Percentiles rank a stretch among this genome's conserved stretches.
Evolutionary conservation across 345 rosid genomes (phyloP).

Genomic region (Noccaea bulbosa): DNA sequence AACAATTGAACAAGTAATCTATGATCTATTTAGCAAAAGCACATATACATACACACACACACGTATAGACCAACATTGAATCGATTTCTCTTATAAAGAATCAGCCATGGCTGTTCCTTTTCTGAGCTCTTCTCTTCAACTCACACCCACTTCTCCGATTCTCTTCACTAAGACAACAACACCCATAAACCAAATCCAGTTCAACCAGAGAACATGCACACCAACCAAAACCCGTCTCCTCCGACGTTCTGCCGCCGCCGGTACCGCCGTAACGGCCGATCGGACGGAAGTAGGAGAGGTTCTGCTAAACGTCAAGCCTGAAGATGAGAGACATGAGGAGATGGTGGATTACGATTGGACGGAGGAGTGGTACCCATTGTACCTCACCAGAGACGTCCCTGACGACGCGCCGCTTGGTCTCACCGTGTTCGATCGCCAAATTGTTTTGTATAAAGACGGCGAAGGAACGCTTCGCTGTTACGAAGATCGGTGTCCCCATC

Average conservation of each 20-base stretch:
- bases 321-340: slow-evolving; percentile 46
- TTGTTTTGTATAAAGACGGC: slow-evolving; percentile 82
- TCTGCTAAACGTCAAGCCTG: slow-evolving; percentile 35
- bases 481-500: slow-evolving; percentile 95
- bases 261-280: neutral
- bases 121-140: slow-evolving; percentile 35
- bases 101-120: slow-evolving; percentile 42
- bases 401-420: slow-evolving; percentile 95
- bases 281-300: slow-evolving; percentile 36
- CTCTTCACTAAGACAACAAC: slow-evolving; percentile 29
- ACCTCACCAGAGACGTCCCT: slow-evolving; percentile 75
- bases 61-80: neutral
- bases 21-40: slow-evolving; percentile 5
- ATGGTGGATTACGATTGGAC: slow-evolving; percentile 80
- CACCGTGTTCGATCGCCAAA: slow-evolving; percentile 76
- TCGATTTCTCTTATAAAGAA: neutral
- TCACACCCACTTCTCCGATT: slow-evolving; percentile 29
- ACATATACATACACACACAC: no score
- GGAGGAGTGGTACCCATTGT: slow-evolving; percentile 94
- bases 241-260: slow-evolving; percentile 37
- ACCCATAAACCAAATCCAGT: slow-evolving; percentile 12
- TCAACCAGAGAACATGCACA: slow-evolving; percentile 29
- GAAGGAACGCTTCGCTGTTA: slow-evolving; percentile 62
- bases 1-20: slow-evolving; percentile 28
- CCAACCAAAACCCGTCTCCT: slow-evolving; percentile 26